Conservation (phyloP, 1,284 basidiomycete species). For the Xerocomus nothofagi region DNA sequence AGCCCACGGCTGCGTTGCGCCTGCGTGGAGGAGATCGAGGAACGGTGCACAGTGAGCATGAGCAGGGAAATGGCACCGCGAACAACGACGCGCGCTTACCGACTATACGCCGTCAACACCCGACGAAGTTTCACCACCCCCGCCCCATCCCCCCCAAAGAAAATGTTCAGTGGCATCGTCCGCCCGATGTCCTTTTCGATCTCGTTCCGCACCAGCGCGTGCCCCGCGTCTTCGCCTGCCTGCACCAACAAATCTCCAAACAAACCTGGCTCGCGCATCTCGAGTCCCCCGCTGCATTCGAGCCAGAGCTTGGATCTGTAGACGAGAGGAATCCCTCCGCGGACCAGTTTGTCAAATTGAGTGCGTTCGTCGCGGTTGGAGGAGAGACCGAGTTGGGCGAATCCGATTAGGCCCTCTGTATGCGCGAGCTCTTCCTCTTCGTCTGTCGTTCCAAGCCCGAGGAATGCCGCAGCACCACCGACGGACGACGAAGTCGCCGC, state of each 20-base stretch:
- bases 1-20: constrained; percentile 83
- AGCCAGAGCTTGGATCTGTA: constrained; percentile 89
- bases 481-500: constrained; percentile 5
- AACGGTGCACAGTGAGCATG: background rate
- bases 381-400: constrained; percentile 81
- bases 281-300: constrained; percentile 90
- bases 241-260: constrained; percentile 83
- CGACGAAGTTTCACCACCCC: constrained; percentile 91
- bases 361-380: constrained; percentile 75
- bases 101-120: constrained; percentile 88
- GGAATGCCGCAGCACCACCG: constrained; percentile 48
- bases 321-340: constrained; percentile 84
- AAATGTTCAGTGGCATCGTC: constrained; percentile 95
- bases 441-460: constrained; percentile 61
- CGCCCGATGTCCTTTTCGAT: constrained; percentile 95
- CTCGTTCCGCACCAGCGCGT: constrained; percentile 63
- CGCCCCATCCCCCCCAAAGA: constrained; percentile 93
- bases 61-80: background rate
- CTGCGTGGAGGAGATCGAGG: constrained; percentile 36
- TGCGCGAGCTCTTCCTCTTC: constrained; percentile 72
- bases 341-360: constrained; percentile 78
- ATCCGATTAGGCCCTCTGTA: constrained; percentile 79
- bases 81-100: constrained; percentile 49
- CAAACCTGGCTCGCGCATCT: constrained; percentile 89
- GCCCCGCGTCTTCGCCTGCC: constrained; percentile 42